phyloP scores from a whole-genome alignment of 2,329 filamentous ascomycete species.

The Fusarium concolor region DNA sequence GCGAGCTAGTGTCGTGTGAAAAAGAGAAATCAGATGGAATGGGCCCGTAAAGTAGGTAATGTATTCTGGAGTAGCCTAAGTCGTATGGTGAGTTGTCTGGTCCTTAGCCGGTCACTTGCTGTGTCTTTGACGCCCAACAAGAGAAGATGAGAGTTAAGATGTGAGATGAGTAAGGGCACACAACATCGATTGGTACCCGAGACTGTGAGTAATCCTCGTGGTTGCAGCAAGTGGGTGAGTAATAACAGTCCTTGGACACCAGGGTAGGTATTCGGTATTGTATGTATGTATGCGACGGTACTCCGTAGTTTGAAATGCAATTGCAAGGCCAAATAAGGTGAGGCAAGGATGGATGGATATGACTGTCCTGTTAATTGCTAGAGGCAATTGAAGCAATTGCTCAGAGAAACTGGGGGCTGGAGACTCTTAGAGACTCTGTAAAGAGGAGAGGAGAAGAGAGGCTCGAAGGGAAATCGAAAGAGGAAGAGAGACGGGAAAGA shows the following conservation, averaged over 20 bases:
- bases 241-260: slow-evolving; percentile 11
- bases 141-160: slow-evolving; percentile 19
- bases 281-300: neutral
- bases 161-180: slow-evolving; percentile 16
- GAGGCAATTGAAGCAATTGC: slow-evolving; percentile 36
- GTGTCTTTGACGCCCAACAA: slow-evolving; percentile 35
- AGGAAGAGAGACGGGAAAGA: slow-evolving; percentile 17
- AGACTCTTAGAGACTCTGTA: slow-evolving; percentile 32
- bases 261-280: slow-evolving; percentile 1
- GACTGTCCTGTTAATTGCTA: slow-evolving; percentile 7
- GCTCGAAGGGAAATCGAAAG: slow-evolving; percentile 18
- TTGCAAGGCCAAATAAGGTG: slow-evolving; percentile 9
- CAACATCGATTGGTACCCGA: slow-evolving; percentile 32
- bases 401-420: slow-evolving; percentile 9
- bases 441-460: slow-evolving; percentile 11
- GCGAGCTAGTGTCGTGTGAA: slow-evolving; percentile 27
- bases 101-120: slow-evolving; percentile 37
- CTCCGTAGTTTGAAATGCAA: slow-evolving; percentile 10
- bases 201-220: slow-evolving; percentile 11
- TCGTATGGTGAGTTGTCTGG: slow-evolving; percentile 34
- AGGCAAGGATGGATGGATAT: slow-evolving; percentile 1
- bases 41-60: neutral
- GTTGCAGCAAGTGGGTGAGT: slow-evolving; percentile 9
- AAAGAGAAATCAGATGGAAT: slow-evolving; percentile 15
- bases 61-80: slow-evolving; percentile 27